Evolutionary conservation across 805 yeast species (phyloP).

Genomic region (Pachysolen tannophilus): DNA sequence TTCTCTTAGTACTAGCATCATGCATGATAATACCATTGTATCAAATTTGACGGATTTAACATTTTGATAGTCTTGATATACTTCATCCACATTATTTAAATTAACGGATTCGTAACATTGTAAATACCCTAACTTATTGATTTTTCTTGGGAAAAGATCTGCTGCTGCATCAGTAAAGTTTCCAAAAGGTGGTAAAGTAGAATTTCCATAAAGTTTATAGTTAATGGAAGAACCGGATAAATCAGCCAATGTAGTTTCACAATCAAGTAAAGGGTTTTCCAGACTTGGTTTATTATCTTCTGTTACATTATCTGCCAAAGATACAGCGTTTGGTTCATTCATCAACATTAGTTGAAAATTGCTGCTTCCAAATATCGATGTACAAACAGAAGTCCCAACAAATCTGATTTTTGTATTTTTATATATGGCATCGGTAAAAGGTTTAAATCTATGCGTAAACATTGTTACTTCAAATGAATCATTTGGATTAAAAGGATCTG

Average conservation of each 20-base stretch:
- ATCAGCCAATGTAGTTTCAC: constrained; percentile 8
- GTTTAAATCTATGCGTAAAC: constrained; percentile 12
- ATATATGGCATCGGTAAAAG: constrained; percentile 12
- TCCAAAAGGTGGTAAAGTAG: constrained; percentile 11
- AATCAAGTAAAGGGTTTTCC: constrained; percentile 9
- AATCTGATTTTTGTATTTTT: constrained; percentile 11
- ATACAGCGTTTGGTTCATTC: constrained; percentile 7
- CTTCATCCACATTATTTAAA: constrained; percentile 3
- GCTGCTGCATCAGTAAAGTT: constrained; percentile 6
- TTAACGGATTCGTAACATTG: constrained; percentile 8
- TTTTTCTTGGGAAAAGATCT: constrained; percentile 9
- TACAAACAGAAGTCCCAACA: constrained; percentile 12
- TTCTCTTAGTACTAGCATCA: constrained; percentile 12
- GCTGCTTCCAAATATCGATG: constrained; percentile 9
- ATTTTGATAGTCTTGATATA: constrained; percentile 8
- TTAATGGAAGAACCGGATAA: constrained; percentile 7
- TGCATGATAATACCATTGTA: constrained; percentile 9
- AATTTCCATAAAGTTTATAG: constrained; percentile 8
- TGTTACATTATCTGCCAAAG: constrained; percentile 10
- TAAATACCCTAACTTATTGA: constrained; percentile 6
- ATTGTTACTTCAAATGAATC: constrained; percentile 8
- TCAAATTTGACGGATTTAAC: constrained; percentile 10
- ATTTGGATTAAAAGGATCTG: constrained; percentile 3
- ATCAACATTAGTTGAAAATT: constrained; percentile 10
- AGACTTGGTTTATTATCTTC: constrained; percentile 9